Percentiles rank a stretch among this genome's conserved stretches.
Evolutionary conservation across 2,329 filamentous ascomycete genomes (phyloP).

Genomic region (Fusarium heterosporum): DNA sequence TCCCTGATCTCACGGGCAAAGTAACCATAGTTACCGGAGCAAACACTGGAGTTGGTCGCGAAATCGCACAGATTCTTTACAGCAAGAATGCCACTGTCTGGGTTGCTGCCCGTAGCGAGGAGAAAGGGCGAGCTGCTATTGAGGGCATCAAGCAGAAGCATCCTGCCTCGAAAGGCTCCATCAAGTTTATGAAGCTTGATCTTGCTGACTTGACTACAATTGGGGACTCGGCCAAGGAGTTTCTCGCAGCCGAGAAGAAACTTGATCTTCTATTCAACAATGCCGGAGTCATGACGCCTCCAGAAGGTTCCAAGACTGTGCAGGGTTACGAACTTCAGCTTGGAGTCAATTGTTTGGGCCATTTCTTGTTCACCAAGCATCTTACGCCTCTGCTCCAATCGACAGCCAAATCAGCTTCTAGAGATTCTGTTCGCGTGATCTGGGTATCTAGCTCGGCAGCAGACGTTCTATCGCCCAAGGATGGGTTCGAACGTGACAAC

Average conservation of each 20-base stretch:
- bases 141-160: conserved; percentile 53
- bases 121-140: conserved; percentile 61
- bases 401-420: conserved; percentile 51
- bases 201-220: conserved; percentile 55
- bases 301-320: conserved; percentile 54
- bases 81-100: conserved; percentile 66
- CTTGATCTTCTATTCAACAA: conserved; percentile 60
- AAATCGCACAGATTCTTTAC: conserved; percentile 66
- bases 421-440: conserved; percentile 47
- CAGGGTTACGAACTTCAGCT: conserved; percentile 59
- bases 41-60: conserved; percentile 61
- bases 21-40: conserved; percentile 66
- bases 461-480: conserved; percentile 39
- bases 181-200: conserved; percentile 61
- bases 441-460: conserved; percentile 51
- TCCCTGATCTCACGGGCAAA: conserved; percentile 64
- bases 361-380: conserved; percentile 56
- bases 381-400: conserved; percentile 53
- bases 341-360: conserved; percentile 56
- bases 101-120: conserved; percentile 60
- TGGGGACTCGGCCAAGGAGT: conserved; percentile 48
- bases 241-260: conserved; percentile 47
- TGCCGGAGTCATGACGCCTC: conserved; percentile 58
- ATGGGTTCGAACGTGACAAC: conserved; percentile 47
- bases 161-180: conserved; percentile 53